Evolutionary conservation across 2,329 filamentous ascomycete species (phyloP), one percentile per base, ranked within the genome.

Genomic region (Tolypocladium sp.): DNA sequence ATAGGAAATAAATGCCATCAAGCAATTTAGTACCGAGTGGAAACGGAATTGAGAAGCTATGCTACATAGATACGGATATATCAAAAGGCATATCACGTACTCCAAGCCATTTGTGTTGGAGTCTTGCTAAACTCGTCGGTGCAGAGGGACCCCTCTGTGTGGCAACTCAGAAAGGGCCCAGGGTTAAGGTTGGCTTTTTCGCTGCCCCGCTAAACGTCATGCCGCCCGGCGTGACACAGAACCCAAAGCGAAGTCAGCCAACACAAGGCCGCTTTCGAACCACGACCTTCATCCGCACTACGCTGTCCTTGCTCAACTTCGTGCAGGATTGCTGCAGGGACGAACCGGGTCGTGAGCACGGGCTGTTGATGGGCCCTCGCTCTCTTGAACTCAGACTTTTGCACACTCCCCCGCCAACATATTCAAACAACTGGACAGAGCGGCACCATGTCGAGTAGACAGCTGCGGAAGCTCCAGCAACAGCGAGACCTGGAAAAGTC

Each of bases 381-480:
- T 15, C 30, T 4, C 20, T 13, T 22, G 20, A 22, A 51, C 6
- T 15, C 49, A 15, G 30, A 37, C 30, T 22, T n/a, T 15, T 30
- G 30, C 30, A 37, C 4, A 35, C 6, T 37, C 20, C 27, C 17
- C 20, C 20, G 20, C 30, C 30, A 7, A n/a, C n/a, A 20, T 15
- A 13, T 27, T 20, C 46, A 51, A 49, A 17, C 25, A 17, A 30
- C 20, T 1, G 54, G n/a, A n/a, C n/a, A 41, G 35, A n/a, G 30
- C 46, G n/a, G 7, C 63, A 69, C 35, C 44, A 82, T 82, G 80
- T 82, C 80, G 25, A 81, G 72, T 59, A 72, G 80, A 54, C 80
- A 82, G 63, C 68, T 82, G 51, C 77, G 79, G 53, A 82, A 79
- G 69, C 71, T 82, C 41, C 79, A 79, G 59, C 76, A 80, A 68